Conservation (phyloP, 2,329 filamentous ascomycete species). For the Drechmeria coniospora region DNA sequence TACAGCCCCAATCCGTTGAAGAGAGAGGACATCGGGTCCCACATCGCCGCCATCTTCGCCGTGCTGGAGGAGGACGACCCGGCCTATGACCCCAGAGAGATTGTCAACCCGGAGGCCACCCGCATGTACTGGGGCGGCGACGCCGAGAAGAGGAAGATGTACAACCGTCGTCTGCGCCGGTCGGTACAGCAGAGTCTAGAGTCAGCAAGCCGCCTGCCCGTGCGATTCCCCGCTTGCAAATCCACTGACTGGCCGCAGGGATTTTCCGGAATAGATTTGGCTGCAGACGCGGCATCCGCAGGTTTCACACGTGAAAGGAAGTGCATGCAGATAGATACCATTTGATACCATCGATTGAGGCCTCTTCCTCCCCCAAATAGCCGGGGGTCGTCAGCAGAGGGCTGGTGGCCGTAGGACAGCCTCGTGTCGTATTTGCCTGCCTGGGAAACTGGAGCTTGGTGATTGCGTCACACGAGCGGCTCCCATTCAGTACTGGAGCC, state of each 20-base stretch:
- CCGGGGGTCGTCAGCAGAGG: no score
- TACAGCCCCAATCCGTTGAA: constrained; percentile 51
- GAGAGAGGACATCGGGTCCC: constrained; percentile 62
- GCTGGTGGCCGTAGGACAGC: no score
- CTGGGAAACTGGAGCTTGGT: no score
- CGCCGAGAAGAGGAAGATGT: constrained; percentile 61
- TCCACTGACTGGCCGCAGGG: constrained; percentile 9
- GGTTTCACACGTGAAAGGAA: no score
- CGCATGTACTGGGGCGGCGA: constrained; percentile 72
- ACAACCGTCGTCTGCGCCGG: constrained; percentile 66
- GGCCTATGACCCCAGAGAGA: constrained; percentile 76
- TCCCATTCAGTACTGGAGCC: no score
- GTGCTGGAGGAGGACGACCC: constrained; percentile 78
- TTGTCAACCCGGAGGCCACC: constrained; percentile 74
- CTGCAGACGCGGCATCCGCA: no score
- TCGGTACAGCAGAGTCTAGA: constrained; percentile 58
- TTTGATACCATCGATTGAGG: no score
- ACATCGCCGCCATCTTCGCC: constrained; percentile 70
- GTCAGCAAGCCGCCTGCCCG: constrained; percentile 26
- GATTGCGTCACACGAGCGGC: no score
- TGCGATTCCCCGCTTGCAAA: background rate
- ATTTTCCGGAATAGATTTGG: constrained; percentile 19
- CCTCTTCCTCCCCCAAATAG: no score
- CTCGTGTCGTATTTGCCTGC: no score
- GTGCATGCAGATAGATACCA: background rate